Percentiles rank a stretch among this genome's conserved stretches.
phyloP scores from a whole-genome alignment of 1,139 yeast species.

The Hyphopichia pseudoburtonii region DNA sequence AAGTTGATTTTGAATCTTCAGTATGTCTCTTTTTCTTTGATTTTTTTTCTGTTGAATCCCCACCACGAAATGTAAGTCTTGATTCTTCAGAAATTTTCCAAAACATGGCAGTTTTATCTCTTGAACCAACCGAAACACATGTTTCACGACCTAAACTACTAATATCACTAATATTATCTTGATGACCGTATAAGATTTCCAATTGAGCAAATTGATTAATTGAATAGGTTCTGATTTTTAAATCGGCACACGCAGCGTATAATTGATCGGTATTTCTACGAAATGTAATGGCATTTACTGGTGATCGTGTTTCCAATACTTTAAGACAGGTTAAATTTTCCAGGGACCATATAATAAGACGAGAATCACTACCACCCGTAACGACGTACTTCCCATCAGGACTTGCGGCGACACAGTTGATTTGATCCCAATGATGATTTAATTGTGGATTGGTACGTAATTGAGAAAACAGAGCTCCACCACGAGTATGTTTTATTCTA shows the following conservation, averaged over 20 bases:
- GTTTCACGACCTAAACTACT: constrained; percentile 81
- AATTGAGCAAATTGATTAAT: constrained; percentile 84
- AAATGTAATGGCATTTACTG: constrained; percentile 71
- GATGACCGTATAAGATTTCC: constrained; percentile 93
- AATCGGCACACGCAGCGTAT: constrained; percentile 90
- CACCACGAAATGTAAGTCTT: constrained; percentile 90
- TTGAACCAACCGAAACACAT: constrained; percentile 91
- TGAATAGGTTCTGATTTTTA: constrained; percentile 84
- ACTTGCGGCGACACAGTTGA: constrained; percentile 76
- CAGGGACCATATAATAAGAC: constrained; percentile 81
- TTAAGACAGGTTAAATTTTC: constrained; percentile 74
- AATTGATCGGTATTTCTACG: constrained; percentile 81
- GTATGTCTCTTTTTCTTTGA: constrained; percentile 37
- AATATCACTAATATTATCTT: constrained; percentile 81
- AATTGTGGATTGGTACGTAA: constrained; percentile 36
- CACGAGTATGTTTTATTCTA: constrained; percentile 62
- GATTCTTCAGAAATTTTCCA: constrained; percentile 98
- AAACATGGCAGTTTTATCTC: constrained; percentile 92
- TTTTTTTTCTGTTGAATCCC: constrained; percentile 56
- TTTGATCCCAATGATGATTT: constrained; percentile 74
- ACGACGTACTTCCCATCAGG: constrained; percentile 87
- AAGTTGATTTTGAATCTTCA: constrained; percentile 12
- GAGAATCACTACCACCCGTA: constrained; percentile 85
- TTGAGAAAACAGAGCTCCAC: constrained; percentile 50
- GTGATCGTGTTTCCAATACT: constrained; percentile 74